phyloP scores from a whole-genome alignment of 2,329 filamentous ascomycete genomes.

The Mycosphaerelloides madeirae region DNA sequence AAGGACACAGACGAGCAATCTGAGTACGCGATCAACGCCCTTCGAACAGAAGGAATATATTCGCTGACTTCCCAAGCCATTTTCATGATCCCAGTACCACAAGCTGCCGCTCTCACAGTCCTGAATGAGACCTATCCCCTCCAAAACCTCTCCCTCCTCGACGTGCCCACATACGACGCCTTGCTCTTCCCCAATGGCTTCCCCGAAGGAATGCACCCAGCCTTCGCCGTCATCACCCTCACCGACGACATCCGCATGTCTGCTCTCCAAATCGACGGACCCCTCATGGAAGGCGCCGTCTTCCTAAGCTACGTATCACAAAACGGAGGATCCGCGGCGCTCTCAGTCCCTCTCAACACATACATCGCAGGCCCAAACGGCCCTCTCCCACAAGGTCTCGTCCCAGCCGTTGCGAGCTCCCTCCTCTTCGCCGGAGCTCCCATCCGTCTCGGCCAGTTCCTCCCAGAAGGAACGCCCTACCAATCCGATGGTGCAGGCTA shows the following conservation, averaged over 20 bases:
- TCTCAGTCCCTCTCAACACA: conserved; percentile 9
- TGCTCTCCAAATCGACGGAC: conserved; percentile 21
- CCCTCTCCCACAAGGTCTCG: conserved; percentile 19
- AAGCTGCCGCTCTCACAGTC: conserved; percentile 16
- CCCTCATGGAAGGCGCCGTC: conserved; percentile 6
- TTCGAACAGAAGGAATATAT: background rate
- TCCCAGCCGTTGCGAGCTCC: conserved; percentile 17
- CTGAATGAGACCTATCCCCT: conserved; percentile 13
- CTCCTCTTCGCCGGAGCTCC: conserved; percentile 19
- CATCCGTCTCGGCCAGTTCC: conserved; percentile 19
- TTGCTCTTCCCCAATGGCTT: conserved; percentile 21
- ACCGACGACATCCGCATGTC: conserved; percentile 22
- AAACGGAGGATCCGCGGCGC: conserved; percentile 6
- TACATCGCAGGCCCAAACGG: conserved; percentile 20
- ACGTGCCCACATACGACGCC: conserved; percentile 13
- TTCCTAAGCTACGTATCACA: conserved; percentile 19
- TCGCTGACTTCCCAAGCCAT: conserved; percentile 8
- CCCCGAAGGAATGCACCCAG: conserved; percentile 18
- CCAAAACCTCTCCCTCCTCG: conserved; percentile 11
- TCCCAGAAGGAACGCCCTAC: conserved; percentile 14
- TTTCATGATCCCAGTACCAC: conserved; percentile 21
- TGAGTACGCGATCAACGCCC: conserved; percentile 7
- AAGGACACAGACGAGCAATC: conserved; percentile 17
- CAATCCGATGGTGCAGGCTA: conserved; percentile 12
- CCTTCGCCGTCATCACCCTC: conserved; percentile 11